Conservation (phyloP, 192 early-diverging fungal species). For the Geosiphon pyriformis region DNA sequence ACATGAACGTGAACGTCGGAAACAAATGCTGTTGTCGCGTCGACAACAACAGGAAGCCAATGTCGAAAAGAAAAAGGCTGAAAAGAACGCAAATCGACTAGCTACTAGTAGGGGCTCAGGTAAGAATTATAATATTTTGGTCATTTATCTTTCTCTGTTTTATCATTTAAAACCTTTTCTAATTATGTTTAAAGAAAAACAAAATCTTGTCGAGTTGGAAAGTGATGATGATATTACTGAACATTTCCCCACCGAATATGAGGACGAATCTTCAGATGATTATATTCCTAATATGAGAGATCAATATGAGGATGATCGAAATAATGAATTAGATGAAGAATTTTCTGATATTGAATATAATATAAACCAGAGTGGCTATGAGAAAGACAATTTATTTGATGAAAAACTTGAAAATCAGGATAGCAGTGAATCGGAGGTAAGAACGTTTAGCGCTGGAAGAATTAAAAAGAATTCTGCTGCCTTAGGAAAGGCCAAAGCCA, state of each 20-base stretch:
- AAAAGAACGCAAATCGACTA: constrained; percentile 50
- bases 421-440: neutral
- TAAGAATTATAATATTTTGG: neutral
- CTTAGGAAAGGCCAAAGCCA: neutral
- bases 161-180: neutral
- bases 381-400: neutral
- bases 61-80: constrained; percentile 71
- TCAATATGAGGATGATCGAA: constrained; percentile 29
- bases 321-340: constrained; percentile 32
- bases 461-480: neutral
- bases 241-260: constrained; percentile 28
- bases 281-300: constrained; percentile 35
- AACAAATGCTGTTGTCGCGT: constrained; percentile 61
- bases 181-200: constrained; percentile 6
- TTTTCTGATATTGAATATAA: constrained; percentile 32
- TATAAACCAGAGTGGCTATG: neutral
- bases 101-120: constrained; percentile 39
- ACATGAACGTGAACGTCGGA: constrained; percentile 51
- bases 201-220: constrained; percentile 20
- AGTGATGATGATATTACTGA: constrained; percentile 35
- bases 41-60: constrained; percentile 78
- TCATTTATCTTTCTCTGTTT: neutral
- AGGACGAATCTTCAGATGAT: constrained; percentile 5
- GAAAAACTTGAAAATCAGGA: neutral
- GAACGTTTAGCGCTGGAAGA: neutral